Evolutionary conservation across 306 rosid genomes (phyloP).

Genomic region (Psophocarpus tetragonolobus): DNA sequence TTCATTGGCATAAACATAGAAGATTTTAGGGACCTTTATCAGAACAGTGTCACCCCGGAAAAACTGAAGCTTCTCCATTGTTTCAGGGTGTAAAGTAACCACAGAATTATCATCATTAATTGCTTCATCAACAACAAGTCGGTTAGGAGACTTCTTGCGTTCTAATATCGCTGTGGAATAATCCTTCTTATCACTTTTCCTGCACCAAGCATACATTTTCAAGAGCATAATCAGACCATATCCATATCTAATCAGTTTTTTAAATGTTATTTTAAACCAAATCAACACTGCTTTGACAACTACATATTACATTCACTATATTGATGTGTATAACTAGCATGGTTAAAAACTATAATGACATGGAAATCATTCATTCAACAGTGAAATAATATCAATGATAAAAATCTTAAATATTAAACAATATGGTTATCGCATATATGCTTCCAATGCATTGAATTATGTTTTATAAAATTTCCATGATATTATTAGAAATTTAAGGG

Average conservation of each 20-base stretch:
- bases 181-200: conserved; percentile 53
- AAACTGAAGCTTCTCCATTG: conserved; percentile 62
- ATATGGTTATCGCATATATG: background rate
- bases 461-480: background rate
- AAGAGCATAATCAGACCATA: background rate
- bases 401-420: background rate
- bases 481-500: no score
- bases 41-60: conserved; percentile 61
- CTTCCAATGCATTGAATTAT: background rate
- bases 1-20: background rate
- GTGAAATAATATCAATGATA: background rate
- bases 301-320: background rate
- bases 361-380: background rate
- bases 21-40: conserved; percentile 44
- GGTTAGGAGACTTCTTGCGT: conserved; percentile 70
- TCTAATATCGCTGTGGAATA: conserved; percentile 64
- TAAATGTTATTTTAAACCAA: background rate
- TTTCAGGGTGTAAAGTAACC: conserved; percentile 55
- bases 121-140: conserved; percentile 65
- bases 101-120: conserved; percentile 63
- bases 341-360: background rate
- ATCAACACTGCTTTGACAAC: background rate
- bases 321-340: background rate
- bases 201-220: conserved; percentile 30
- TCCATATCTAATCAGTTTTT: no score